Conservation (phyloP, 495 filamentous ascomycete genomes). For the Penicillium cinerascens region DNA sequence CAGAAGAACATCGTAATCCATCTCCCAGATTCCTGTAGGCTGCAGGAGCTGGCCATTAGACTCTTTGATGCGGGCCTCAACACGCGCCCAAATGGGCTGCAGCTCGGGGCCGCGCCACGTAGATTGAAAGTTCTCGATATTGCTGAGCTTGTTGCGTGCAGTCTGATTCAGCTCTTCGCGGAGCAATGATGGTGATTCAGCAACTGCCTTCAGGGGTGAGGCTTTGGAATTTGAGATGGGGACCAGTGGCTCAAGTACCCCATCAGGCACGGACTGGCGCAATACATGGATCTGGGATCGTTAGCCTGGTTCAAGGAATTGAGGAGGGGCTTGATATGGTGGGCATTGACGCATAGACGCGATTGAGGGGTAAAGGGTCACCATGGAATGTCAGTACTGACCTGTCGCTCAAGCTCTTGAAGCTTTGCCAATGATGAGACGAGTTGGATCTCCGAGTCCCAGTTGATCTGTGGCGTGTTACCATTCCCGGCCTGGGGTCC, state of each 20-base stretch:
- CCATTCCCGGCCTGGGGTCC: not conserved
- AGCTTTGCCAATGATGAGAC: conserved; percentile 43
- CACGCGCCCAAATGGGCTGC: conserved; percentile 33
- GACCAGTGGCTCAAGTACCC: conserved; percentile 34
- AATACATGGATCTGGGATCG: conserved; percentile 38
- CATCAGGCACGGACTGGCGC: conserved; percentile 38
- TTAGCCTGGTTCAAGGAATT: not conserved
- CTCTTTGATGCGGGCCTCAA: conserved; percentile 34
- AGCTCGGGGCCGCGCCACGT: conserved; percentile 39
- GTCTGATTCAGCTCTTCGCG: conserved; percentile 25
- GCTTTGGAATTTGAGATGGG: conserved; percentile 29
- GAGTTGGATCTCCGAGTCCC: conserved; percentile 40
- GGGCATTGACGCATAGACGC: not conserved
- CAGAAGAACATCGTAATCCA: conserved; percentile 38
- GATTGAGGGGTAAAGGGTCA: not conserved
- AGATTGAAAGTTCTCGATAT: conserved; percentile 31
- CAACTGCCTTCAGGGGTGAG: conserved; percentile 9
- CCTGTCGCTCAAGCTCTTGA: conserved; percentile 40
- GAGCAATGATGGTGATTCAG: conserved; percentile 28
- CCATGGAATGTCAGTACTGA: conserved; percentile 7
- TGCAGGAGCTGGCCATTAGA: conserved; percentile 37
- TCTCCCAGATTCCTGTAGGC: conserved; percentile 39
- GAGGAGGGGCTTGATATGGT: not conserved
- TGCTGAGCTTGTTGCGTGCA: conserved; percentile 24
- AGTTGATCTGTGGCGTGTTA: conserved; percentile 7